Percentiles rank a stretch among this genome's conserved stretches.
Conservation (phyloP, 2,329 filamentous ascomycete species). For the Cordyceps cateniannulata region DNA sequence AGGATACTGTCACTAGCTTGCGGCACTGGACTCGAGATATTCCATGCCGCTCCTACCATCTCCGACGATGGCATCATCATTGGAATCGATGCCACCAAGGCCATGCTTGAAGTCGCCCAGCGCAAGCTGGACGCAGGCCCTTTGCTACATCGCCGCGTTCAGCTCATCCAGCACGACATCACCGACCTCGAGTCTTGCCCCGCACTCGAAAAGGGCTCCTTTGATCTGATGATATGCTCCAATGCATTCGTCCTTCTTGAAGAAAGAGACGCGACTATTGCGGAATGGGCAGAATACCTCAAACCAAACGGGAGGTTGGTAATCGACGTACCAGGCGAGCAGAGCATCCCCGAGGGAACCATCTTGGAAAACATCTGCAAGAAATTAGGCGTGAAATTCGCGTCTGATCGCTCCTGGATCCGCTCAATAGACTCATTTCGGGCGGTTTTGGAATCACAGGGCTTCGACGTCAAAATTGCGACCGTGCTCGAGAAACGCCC, state of each 20-base stretch:
- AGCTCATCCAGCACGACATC: slow-evolving; percentile 23
- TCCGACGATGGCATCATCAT: slow-evolving; percentile 22
- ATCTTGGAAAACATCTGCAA: slow-evolving; percentile 23
- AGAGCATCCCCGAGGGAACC: slow-evolving; percentile 20
- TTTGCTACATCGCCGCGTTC: slow-evolving; percentile 16
- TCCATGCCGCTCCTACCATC: slow-evolving; percentile 22
- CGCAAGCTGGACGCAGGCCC: slow-evolving; percentile 18
- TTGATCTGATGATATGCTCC: slow-evolving; percentile 15
- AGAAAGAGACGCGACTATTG: slow-evolving; percentile 14
- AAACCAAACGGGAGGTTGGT: slow-evolving; percentile 22
- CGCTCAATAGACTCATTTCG: slow-evolving; percentile 14
- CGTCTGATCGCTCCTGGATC: background rate
- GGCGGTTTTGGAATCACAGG: slow-evolving; percentile 21
- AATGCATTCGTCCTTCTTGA: background rate
- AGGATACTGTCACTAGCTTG: slow-evolving; percentile 27
- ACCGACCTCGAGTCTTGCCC: slow-evolving; percentile 19
- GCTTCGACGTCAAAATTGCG: slow-evolving; percentile 21
- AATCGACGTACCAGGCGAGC: slow-evolving; percentile 28
- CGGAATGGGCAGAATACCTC: slow-evolving; percentile 24
- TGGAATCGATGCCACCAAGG: slow-evolving; percentile 25
- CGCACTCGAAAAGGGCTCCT: slow-evolving; percentile 18
- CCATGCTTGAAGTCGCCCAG: slow-evolving; percentile 26
- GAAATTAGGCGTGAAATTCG: slow-evolving; percentile 20
- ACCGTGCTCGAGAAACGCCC: slow-evolving; percentile 21
- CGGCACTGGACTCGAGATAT: slow-evolving; percentile 28